Evolutionary conservation across 148 eudicot species (phyloP).

Genomic region (Fagopyrum tataricum): DNA sequence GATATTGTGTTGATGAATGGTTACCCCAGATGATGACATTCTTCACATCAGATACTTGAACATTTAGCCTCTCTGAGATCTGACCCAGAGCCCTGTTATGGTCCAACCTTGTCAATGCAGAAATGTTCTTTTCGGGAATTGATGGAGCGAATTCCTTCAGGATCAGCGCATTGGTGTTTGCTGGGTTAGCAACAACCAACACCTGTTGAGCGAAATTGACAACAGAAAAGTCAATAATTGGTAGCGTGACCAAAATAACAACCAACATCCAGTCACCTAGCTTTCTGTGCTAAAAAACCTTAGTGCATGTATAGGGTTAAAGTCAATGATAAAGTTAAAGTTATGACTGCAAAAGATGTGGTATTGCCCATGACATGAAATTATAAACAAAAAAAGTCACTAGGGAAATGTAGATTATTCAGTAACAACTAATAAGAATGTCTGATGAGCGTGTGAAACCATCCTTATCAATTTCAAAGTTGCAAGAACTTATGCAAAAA

Average conservation of each 20-base stretch:
- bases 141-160: constrained; percentile 98
- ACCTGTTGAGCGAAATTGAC: constrained; percentile 34
- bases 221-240: not conserved
- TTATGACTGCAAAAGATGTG: not conserved
- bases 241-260: not conserved
- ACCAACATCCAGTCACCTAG: not conserved
- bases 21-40: constrained; percentile 99
- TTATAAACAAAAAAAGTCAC: not conserved
- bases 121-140: constrained; percentile 84
- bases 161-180: constrained; percentile 97
- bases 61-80: constrained; percentile 78
- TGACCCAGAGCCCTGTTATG: constrained; percentile 99
- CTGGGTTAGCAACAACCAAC: constrained; percentile 98
- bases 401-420: not conserved
- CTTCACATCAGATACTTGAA: constrained; percentile 85
- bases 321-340: not conserved
- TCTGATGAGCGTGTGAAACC: not conserved
- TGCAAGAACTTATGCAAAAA: not conserved
- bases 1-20: constrained; percentile 93
- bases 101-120: constrained; percentile 89
- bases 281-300: not conserved
- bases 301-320: not conserved
- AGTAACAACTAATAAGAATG: not conserved
- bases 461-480: not conserved
- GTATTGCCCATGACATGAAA: not conserved